Evolutionary conservation across 805 yeast genomes (phyloP).

Genomic region (Suhomyces vadensis): DNA sequence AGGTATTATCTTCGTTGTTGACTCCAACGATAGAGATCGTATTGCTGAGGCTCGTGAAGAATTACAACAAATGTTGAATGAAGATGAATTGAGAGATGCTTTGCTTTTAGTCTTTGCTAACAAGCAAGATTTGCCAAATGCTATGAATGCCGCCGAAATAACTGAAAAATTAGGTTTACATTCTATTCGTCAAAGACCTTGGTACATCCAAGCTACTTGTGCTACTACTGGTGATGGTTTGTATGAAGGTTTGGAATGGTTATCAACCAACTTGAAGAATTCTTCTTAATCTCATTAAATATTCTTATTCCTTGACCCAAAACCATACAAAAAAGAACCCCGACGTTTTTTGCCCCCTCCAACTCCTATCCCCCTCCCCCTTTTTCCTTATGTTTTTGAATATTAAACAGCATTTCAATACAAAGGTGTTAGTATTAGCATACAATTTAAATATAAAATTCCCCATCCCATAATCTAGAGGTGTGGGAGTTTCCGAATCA

Average conservation of each 20-base stretch:
- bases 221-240: constrained; percentile 78
- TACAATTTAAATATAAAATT: constrained; percentile 6
- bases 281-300: constrained; percentile 13
- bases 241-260: constrained; percentile 42
- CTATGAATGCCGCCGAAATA: constrained; percentile 47
- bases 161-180: constrained; percentile 50
- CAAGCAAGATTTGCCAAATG: constrained; percentile 47
- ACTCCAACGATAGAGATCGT: constrained; percentile 46
- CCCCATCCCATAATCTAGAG: constrained; percentile 4
- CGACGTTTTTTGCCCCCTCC: background rate
- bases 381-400: background rate
- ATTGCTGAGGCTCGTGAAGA: constrained; percentile 45
- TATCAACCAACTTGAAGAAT: constrained; percentile 35
- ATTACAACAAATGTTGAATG: constrained; percentile 46
- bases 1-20: constrained; percentile 44
- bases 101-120: constrained; percentile 42
- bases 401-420: constrained; percentile 2
- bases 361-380: background rate
- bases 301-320: background rate
- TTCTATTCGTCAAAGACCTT: constrained; percentile 96
- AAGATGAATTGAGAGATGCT: constrained; percentile 45
- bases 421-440: constrained; percentile 8
- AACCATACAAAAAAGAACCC: background rate
- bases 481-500: constrained; percentile 2
- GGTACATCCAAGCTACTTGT: constrained; percentile 99